Conservation (phyloP, 2,329 filamentous ascomycete species). For the Diaporthe capsici region DNA sequence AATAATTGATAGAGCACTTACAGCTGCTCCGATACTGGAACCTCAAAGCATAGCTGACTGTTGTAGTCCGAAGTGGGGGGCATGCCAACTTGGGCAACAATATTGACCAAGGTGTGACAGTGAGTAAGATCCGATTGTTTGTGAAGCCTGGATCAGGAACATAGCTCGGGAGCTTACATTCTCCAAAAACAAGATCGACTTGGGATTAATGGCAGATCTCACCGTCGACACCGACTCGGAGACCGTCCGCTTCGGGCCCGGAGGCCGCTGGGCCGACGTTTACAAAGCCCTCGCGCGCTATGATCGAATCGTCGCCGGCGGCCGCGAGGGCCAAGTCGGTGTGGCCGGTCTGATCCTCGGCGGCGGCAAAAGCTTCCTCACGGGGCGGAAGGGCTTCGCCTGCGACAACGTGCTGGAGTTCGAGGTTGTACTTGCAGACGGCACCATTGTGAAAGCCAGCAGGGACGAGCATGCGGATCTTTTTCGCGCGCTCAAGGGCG, state of each 20-base stretch:
- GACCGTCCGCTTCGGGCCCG: background rate
- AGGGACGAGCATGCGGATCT: background rate
- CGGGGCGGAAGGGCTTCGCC: background rate
- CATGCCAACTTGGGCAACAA: constrained; percentile 5
- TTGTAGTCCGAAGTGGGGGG: background rate
- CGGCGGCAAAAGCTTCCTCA: background rate
- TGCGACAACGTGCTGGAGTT: constrained; percentile 28
- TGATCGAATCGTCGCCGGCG: constrained; percentile 9
- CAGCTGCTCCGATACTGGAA: background rate
- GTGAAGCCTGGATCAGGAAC: too few species aligned
- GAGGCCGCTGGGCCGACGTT: constrained; percentile 1
- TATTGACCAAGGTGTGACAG: background rate
- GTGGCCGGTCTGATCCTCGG: constrained; percentile 24
- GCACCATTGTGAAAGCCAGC: background rate
- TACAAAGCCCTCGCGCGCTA: background rate
- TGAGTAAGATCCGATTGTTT: background rate
- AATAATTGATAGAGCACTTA: background rate
- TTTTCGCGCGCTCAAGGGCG: constrained; percentile 56
- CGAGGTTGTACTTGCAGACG: constrained; percentile 26
- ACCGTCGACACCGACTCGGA: background rate
- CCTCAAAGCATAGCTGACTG: background rate
- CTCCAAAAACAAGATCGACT: background rate
- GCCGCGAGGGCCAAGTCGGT: constrained; percentile 17
- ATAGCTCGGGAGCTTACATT: background rate
- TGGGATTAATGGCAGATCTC: constrained; percentile 2